Conservation (phyloP, 2,329 filamentous ascomycete genomes). For the Pseudopyricularia javanii region DNA sequence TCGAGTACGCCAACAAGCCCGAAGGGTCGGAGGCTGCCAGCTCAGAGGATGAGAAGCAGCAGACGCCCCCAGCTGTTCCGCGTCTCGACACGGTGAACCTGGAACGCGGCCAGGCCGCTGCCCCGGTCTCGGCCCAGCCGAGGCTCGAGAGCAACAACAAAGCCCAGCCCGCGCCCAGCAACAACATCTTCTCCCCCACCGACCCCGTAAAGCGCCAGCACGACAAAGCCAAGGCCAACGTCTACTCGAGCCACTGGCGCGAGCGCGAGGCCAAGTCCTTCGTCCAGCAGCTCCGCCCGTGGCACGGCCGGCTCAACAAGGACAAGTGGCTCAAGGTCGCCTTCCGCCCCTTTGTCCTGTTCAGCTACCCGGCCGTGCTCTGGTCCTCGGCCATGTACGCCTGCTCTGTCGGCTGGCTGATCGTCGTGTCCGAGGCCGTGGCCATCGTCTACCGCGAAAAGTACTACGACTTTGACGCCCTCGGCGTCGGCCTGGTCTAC, state of each 20-base stretch:
- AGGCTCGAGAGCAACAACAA: background rate
- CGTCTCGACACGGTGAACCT: background rate
- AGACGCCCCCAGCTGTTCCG: background rate
- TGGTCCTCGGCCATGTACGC: conserved; percentile 82
- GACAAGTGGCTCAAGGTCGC: conserved; percentile 74
- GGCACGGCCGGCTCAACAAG: conserved; percentile 63
- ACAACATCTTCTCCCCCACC: background rate
- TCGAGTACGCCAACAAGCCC: background rate
- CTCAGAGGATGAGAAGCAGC: conserved; percentile 1
- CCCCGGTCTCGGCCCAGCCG: background rate
- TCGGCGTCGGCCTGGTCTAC: conserved; percentile 75
- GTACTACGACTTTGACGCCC: conserved; percentile 67
- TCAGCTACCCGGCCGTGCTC: conserved; percentile 74
- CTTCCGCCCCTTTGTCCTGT: conserved; percentile 72
- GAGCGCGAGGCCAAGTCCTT: conserved; percentile 32
- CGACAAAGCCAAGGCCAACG: background rate
- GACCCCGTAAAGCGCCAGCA: background rate
- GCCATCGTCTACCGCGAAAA: conserved; percentile 64
- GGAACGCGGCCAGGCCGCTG: background rate
- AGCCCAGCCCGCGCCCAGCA: background rate
- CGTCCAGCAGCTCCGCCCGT: conserved; percentile 59
- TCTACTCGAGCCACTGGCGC: background rate
- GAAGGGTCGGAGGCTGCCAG: background rate
- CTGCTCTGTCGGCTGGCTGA: conserved; percentile 87
- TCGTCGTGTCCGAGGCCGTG: conserved; percentile 83